Evolutionary conservation across 129 eudicot genomes (phyloP), one percentile per base, ranked within the genome.

Genomic region (Deinandra increscens): DNA sequence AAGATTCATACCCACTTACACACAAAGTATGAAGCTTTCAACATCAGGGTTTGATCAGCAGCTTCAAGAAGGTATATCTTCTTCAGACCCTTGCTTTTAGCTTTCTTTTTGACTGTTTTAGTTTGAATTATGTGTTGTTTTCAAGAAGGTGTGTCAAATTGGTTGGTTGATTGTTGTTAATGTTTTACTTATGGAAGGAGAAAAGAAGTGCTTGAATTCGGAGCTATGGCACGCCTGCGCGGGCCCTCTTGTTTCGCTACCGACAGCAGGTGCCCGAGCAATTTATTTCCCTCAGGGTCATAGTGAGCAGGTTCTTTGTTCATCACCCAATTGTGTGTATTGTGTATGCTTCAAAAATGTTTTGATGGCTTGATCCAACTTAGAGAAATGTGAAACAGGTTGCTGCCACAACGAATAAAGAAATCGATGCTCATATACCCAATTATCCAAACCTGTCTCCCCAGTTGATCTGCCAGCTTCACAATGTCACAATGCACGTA

Each of bases 181-280:
- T 45, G 65, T 4, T 58, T 58, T 42, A 42, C 43, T 77, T 79
- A 66, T 82, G 78, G 38, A 80, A 90, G 92, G 87, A 74, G 98
- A 89, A 76, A 93, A 89, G 82, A 89, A 93, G 74, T 86, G 96
- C 61, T 81, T 93, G 91, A 93, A 93, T 78, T 93, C 98, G 50
- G 98, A 93, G 75, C 86, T 93, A 73, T 93, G 98, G 98, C 98
- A 93, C 80, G 98, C 98, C 31, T 93, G 98, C 74, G 96, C 98
- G 50, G 98, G 98, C 67, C 98, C 98, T 75, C 81, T 93, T 59
- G 98, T 93, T 77, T 86, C 92, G 53, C 81, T 93, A 46, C 98
- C 98, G 7, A 78, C 80, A 0, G 79, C 84, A 0, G 92, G 98
- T 29, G 81, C 87, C 39, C 91, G 96, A 5, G 98, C 86, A 15